phyloP scores from a whole-genome alignment of 2,329 filamentous ascomycete genomes.

The Eutypella sp. region DNA sequence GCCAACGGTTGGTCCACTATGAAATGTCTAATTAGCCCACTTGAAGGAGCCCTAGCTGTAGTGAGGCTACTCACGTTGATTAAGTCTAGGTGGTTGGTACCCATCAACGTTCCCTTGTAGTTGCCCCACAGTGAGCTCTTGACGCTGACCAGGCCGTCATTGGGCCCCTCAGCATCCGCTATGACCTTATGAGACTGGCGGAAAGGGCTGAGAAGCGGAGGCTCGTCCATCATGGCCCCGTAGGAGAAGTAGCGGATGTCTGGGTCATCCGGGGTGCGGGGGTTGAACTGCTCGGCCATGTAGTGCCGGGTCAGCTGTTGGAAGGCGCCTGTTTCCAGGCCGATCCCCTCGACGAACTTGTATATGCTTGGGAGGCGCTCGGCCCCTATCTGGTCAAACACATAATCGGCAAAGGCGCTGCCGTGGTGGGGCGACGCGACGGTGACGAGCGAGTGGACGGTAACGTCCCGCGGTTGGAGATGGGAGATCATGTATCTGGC shows the following conservation, averaged over 20 bases:
- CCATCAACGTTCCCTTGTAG: constrained; percentile 59
- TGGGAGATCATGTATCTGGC: constrained; percentile 60
- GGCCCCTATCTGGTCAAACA: constrained; percentile 42
- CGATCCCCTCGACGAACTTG: constrained; percentile 42
- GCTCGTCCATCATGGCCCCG: constrained; percentile 45
- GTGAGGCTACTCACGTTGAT: constrained; percentile 42
- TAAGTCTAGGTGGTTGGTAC: constrained; percentile 58
- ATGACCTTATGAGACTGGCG: constrained; percentile 48
- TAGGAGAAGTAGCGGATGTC: constrained; percentile 58
- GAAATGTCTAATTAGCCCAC: not conserved
- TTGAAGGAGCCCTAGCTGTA: not conserved
- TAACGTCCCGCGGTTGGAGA: constrained; percentile 41
- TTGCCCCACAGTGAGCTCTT: constrained; percentile 56
- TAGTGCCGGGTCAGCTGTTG: constrained; percentile 54
- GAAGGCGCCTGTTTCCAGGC: constrained; percentile 56
- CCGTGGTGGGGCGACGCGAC: constrained; percentile 53
- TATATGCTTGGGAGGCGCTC: constrained; percentile 51
- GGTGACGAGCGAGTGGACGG: constrained; percentile 49
- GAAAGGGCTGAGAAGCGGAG: constrained; percentile 63
- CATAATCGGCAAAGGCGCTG: constrained; percentile 50
- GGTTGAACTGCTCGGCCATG: constrained; percentile 57
- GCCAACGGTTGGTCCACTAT: constrained; percentile 56
- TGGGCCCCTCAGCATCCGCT: constrained; percentile 48
- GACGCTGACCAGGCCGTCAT: constrained; percentile 65
- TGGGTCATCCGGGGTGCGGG: constrained; percentile 46